These are phyloP conservation scores for Pleoardoris graminearum DNA, from an alignment of 2,329 filamentous ascomycete genomes.

Conservation along the genomic window DNA sequence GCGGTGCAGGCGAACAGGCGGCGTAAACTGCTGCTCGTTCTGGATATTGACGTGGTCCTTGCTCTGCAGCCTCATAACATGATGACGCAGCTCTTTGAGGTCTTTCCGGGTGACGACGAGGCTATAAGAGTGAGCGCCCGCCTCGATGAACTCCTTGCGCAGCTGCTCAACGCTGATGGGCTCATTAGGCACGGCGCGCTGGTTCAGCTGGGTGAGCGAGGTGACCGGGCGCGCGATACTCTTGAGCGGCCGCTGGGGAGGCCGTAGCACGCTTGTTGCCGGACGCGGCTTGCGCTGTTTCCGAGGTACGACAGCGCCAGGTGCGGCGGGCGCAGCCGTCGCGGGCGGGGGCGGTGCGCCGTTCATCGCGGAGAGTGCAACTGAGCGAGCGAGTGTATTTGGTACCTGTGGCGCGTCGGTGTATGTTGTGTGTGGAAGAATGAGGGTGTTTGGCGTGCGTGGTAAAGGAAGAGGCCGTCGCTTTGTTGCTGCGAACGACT, in stretches of 20 bases:
- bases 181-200: slow-evolving; percentile 17
- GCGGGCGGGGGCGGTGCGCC: slow-evolving; percentile 14
- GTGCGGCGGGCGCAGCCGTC: slow-evolving; percentile 9
- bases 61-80: slow-evolving; percentile 78
- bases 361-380: slow-evolving; percentile 20
- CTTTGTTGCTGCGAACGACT: neutral
- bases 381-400: slow-evolving; percentile 8
- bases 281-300: slow-evolving; percentile 39
- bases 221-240: slow-evolving; percentile 38
- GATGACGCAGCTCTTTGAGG: slow-evolving; percentile 77
- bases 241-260: slow-evolving; percentile 39
- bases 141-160: slow-evolving; percentile 30
- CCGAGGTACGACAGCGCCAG: slow-evolving; percentile 14
- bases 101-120: slow-evolving; percentile 82
- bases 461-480: slow-evolving; percentile 1
- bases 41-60: slow-evolving; percentile 67
- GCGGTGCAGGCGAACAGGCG: slow-evolving; percentile 85
- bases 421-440: slow-evolving; percentile 3
- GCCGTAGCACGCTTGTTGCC: slow-evolving; percentile 44
- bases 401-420: neutral
- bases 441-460: slow-evolving; percentile 2
- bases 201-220: slow-evolving; percentile 40
- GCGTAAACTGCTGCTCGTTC: slow-evolving; percentile 80
- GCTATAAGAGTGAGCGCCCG: slow-evolving; percentile 51
- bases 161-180: slow-evolving; percentile 26